Base-by-base conservation (phyloP, 73 alveolate species). In the Paramecium primaurelia region DNA sequence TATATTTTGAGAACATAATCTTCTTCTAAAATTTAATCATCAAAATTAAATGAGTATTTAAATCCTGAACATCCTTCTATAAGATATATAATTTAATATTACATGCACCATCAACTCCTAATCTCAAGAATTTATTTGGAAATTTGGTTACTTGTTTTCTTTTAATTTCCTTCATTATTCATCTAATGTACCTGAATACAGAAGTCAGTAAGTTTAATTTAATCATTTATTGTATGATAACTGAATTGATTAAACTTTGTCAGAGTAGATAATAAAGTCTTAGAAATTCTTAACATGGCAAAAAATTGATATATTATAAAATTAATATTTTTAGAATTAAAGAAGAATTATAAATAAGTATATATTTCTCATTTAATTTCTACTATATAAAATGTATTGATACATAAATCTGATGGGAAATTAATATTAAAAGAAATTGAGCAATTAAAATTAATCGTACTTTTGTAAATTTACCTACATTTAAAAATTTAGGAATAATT, bases 61-160 rank as follows among this genome's bases (percentile, higher is more conserved):
- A 77, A 77, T 42, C 89, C 89, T 6, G 89, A 77, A 44, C 89
- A 77, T 16, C 89, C 89, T 22, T 77, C 89, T 77, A 34, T 12
- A 8, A 8, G 28, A 12, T 32, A 26, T 4, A 73, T 2, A 18
- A 77, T 38, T 11, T 14, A 11, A 37, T 16, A 10, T 71, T 71
- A 77, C 89, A 77, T 77, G 71, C 89, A 2, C 89, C 89, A 38
- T 77, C 89, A 6, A 77, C 89, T 38, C 89, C 89, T 77, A 77
- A 42, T 77, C 89, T 38, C 28, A 77, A 77, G 42, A 77, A 77
- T 77, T 77, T 40, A 40, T 59, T 59, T 9, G 11, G 2, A 77
- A 77, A 77, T 42, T 44, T 34, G 25, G 40, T 38, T 14, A 14
- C 14, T 42, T 40, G 10, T 44, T 77, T 77, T 44, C 89, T 77